phyloP scores from a whole-genome alignment of 2,329 filamentous ascomycete genomes.

The Verticillium zaregamsianum region DNA sequence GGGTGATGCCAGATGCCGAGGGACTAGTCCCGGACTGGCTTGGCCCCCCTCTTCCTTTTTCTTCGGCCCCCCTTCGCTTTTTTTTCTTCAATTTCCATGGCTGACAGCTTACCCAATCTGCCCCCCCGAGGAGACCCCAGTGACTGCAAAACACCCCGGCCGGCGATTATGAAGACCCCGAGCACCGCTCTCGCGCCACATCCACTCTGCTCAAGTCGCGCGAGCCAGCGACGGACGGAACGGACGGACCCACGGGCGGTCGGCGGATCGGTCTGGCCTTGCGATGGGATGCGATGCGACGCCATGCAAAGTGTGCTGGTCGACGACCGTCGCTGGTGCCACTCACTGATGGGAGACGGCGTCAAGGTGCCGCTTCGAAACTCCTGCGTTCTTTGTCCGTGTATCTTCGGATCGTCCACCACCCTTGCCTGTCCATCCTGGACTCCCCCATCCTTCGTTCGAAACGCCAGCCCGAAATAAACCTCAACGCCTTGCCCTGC shows the following conservation, averaged over 20 bases:
- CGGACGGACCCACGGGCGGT: neutral
- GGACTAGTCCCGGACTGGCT: neutral
- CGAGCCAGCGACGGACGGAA: neutral
- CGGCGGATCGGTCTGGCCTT: neutral
- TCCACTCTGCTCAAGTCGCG: neutral
- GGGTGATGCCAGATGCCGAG: slow-evolving; percentile 2
- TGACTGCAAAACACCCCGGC: neutral
- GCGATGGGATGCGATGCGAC: neutral
- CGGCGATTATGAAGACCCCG: neutral
- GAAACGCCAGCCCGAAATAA: neutral
- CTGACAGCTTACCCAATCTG: neutral
- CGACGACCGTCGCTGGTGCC: neutral
- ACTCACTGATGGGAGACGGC: too few relatives aligned
- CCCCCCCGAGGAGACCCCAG: neutral
- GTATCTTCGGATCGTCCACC: neutral
- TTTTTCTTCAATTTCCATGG: neutral
- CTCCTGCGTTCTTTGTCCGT: too few relatives aligned
- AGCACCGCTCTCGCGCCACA: neutral
- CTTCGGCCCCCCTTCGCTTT: neutral
- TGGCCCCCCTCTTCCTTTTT: neutral
- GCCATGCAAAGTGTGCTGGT: too few relatives aligned
- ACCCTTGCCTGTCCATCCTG: neutral
- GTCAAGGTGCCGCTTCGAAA: too few relatives aligned
- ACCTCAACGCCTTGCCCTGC: neutral
- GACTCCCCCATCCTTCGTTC: neutral